Evolutionary conservation across 306 rosid species (phyloP), one percentile per base, ranked within the genome.

Genomic region (Spatholobus suberectus): DNA sequence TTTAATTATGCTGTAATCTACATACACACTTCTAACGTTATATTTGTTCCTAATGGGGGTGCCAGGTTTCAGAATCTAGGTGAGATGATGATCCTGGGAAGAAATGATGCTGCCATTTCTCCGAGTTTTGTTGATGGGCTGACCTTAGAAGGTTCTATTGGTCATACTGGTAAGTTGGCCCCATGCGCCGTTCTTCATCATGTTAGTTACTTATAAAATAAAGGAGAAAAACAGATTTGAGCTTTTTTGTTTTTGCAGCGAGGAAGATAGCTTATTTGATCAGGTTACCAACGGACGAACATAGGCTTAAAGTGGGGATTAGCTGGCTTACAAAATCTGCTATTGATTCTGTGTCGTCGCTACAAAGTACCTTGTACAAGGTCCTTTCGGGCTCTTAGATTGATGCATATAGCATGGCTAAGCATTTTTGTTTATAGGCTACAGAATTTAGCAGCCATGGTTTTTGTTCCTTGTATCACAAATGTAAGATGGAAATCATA

Each of bases 301-400:
- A 96, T 80, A 90, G 82, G 88, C 86, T 96, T 43, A 93, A 89
- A 89, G 99, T 96, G 73, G 99, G 99, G 78, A 89, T 93, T 71
- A 96, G 99, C 91, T 96, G 98, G 98, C 84, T 96, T 37, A 67
- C 97, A 71, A 96, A 96, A 67, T 88, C 98, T 46, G 98, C 98
- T 24, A 78, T 93, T 74, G 98, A 92, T 75, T 92, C 98, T 24
- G 89, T 92, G 71, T 82, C 96, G 44, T 85, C 85, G 21, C 81
- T 93, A 29, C 99, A 96, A 66, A 91, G 89, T 88, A 90, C 94
- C 78, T 66, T 96, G 51, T 73, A 89, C 29, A 89, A 81, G 87
- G 91, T 89, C 81, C 86, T 96, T 74, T 85, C 94, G 12, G 79
- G 86, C 73, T 89, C 92, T 26, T 89, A 87, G 85, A 54, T 32